Conservation (phyloP, 345 rosid species). For the Excoecaria agallocha region DNA sequence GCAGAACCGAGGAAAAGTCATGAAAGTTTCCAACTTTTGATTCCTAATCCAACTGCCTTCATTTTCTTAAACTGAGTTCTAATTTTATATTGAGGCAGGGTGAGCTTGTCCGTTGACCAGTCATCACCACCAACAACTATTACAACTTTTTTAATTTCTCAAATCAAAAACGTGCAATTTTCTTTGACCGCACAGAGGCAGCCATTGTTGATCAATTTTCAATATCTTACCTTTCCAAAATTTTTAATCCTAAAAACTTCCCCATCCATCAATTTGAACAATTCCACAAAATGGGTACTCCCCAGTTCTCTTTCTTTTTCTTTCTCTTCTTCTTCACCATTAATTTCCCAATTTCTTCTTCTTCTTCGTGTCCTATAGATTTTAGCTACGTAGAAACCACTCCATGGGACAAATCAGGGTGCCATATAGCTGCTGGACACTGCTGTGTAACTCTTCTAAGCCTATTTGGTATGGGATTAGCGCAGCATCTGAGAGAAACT, state of each 20-base stretch:
- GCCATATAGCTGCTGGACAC: constrained; percentile 21
- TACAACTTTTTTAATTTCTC: too few species aligned
- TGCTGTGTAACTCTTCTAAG: constrained; percentile 55
- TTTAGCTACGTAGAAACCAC: constrained; percentile 47
- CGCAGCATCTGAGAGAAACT: constrained; percentile 44
- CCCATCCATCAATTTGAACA: too few species aligned
- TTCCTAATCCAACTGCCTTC: neutral
- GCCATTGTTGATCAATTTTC: neutral
- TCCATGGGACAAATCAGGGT: constrained; percentile 55
- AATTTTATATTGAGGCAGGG: too few species aligned
- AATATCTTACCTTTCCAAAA: neutral
- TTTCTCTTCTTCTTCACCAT: constrained; percentile 21
- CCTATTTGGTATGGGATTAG: constrained; percentile 53
- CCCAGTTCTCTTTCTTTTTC: constrained; percentile 6
- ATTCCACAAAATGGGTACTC: constrained; percentile 16
- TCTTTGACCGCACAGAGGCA: neutral
- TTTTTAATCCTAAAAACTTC: neutral
- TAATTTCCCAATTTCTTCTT: constrained; percentile 4
- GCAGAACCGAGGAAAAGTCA: neutral
- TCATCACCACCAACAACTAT: neutral
- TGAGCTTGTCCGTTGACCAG: neutral
- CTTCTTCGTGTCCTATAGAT: constrained; percentile 51
- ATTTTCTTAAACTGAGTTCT: neutral
- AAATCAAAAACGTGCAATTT: neutral
- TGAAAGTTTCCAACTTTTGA: neutral